Conservation (phyloP, 805 yeast species). For the Zygoascus bituminiphila region DNA sequence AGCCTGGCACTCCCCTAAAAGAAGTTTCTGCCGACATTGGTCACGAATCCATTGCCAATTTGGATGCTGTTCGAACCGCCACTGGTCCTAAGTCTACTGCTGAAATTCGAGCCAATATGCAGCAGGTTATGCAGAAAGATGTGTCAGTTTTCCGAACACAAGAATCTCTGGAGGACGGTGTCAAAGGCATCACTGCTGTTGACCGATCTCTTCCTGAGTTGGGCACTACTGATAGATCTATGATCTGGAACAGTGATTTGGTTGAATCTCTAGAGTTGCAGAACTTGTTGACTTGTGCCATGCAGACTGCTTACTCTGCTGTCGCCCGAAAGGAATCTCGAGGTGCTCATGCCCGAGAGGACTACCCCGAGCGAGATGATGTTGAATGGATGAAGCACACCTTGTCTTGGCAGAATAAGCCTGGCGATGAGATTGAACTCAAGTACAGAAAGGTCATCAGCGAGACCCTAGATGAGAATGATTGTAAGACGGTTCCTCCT, state of each 20-base stretch:
- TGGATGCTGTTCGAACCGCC: constrained; percentile 82
- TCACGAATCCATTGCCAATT: constrained; percentile 78
- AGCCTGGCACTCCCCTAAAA: constrained; percentile 83
- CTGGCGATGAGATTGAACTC: constrained; percentile 65
- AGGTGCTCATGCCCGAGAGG: constrained; percentile 99
- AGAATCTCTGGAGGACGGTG: constrained; percentile 87
- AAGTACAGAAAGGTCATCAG: constrained; percentile 79
- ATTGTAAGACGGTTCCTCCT: constrained; percentile 95
- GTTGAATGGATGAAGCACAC: constrained; percentile 97
- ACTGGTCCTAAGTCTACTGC: constrained; percentile 78
- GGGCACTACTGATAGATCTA: constrained; percentile 87
- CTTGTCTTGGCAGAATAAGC: constrained; percentile 74
- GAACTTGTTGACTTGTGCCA: constrained; percentile 93
- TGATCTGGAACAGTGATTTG: constrained; percentile 98
- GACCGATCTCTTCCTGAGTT: constrained; percentile 68
- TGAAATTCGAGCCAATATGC: constrained; percentile 85
- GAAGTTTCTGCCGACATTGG: constrained; percentile 83
- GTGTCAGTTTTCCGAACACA: constrained; percentile 96
- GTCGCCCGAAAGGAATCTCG: constrained; percentile 94
- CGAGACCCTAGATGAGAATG: constrained; percentile 80
- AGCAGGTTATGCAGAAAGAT: constrained; percentile 91
- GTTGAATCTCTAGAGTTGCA: constrained; percentile 94
- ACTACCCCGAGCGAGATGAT: constrained; percentile 92
- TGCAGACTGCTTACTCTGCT: constrained; percentile 90
- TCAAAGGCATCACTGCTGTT: constrained; percentile 60